phyloP scores from a whole-genome alignment of 768 basidiomycete species.

The Phaeotremella fagi region DNA sequence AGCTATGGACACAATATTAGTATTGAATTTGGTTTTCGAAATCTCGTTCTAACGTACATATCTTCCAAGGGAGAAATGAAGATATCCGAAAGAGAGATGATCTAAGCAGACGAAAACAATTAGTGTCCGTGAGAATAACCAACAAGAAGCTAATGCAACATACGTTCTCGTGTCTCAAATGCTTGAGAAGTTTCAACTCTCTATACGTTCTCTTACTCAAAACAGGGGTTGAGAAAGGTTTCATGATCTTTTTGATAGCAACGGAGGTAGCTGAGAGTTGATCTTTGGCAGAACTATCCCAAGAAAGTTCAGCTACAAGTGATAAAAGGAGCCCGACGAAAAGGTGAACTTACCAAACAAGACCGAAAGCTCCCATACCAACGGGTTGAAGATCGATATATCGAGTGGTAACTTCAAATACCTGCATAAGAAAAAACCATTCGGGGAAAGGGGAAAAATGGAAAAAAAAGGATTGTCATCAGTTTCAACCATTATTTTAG shows the following conservation, averaged over 20 bases:
- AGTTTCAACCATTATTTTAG: too few species aligned
- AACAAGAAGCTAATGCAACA: slow-evolving; percentile 37
- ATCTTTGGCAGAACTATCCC: slow-evolving; percentile 78
- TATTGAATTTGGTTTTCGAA: not conserved
- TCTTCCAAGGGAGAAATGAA: slow-evolving; percentile 99
- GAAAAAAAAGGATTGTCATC: not conserved
- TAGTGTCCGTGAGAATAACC: not conserved
- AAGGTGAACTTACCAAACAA: slow-evolving; percentile 71
- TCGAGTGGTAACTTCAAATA: slow-evolving; percentile 80
- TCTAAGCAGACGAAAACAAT: slow-evolving; percentile 63
- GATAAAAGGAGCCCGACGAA: not conserved
- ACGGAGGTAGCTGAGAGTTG: slow-evolving; percentile 89
- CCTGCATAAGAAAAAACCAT: slow-evolving; percentile 21
- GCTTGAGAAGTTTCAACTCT: slow-evolving; percentile 95
- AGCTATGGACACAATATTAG: slow-evolving; percentile 54
- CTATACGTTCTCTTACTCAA: slow-evolving; percentile 95
- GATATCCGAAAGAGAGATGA: slow-evolving; percentile 96
- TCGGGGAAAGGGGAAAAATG: not conserved
- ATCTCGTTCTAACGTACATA: slow-evolving; percentile 77
- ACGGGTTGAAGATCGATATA: slow-evolving; percentile 99
- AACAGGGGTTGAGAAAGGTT: slow-evolving; percentile 95
- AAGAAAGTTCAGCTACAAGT: not conserved
- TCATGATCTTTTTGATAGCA: slow-evolving; percentile 99
- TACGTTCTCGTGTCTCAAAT: slow-evolving; percentile 97
- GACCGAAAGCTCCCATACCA: slow-evolving; percentile 98